These are phyloP conservation scores for Pseudoturritis turrita DNA, from an alignment of 345 rosid species.

Conservation along the genomic window DNA sequence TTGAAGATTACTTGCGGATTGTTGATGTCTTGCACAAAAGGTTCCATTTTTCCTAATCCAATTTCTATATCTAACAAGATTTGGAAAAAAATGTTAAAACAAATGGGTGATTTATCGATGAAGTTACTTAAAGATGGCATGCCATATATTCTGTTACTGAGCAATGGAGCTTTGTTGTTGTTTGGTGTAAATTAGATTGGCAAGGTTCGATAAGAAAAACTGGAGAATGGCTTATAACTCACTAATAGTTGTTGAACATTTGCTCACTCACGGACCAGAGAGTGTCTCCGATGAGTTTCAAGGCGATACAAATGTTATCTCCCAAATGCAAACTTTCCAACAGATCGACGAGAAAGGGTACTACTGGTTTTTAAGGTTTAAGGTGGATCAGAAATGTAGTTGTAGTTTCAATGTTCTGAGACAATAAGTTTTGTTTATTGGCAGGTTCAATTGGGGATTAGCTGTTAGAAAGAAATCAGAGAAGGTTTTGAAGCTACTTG, in stretches of 20 bases:
- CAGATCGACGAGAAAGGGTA: conserved; percentile 81
- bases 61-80: not conserved
- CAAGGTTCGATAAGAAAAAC: conserved; percentile 58
- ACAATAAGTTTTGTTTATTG: not conserved
- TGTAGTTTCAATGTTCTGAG: not conserved
- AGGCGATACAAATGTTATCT: conserved; percentile 47
- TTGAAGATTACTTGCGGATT: conserved; percentile 78
- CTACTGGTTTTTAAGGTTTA: not conserved
- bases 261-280: conserved; percentile 94
- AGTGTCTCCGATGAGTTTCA: conserved; percentile 80
- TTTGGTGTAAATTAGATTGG: conserved; percentile 43
- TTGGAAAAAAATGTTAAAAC: not conserved
- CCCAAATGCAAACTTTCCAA: conserved; percentile 56
- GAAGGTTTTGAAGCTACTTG: conserved; percentile 58
- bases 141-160: not conserved
- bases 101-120: not conserved
- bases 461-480: conserved; percentile 73
- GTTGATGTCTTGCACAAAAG: conserved; percentile 77
- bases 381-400: not conserved
- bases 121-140: not conserved
- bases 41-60: conserved; percentile 26
- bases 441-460: conserved; percentile 93
- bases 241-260: conserved; percentile 65
- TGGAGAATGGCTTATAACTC: conserved; percentile 84
- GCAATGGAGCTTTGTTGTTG: not conserved